Base-by-base conservation (phyloP, 257 asterid genomes). In the Perilla frutescens region DNA sequence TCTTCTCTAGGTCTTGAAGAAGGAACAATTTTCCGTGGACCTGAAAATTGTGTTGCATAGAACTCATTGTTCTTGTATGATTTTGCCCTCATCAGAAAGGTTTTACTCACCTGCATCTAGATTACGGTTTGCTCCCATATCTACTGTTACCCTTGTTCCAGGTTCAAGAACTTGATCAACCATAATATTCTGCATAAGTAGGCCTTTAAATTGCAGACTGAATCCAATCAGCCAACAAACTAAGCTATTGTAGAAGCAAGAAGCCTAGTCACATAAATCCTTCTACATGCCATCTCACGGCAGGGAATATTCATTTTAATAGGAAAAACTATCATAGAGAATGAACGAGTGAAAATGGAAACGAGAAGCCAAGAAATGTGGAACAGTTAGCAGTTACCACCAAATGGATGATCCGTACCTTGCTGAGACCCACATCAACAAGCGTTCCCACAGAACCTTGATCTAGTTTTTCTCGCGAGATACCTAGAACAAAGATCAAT, bases 391-490 rank as follows among this genome's bases (percentile, higher is more conserved):
- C 1, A 62, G 67, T n/a, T 15, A 65, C 56, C 57, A 62, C 37
- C 31, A 50, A 50, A 59, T 41, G 41, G 57, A 71, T 9, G 26
- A 20, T 20, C 26, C 3, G 56, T 85, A 92, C 99, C 98, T 86
- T 95, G 76, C 81, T 90, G 36, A 95, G 97, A 77, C 97, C 99
- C 71, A 95, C 96, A 50, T 95, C 98, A 68, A 95, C 97, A 76
- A 83, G 92, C 8, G 94, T 87, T 39, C 96, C 87, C 1, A 50
- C 75, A 50, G 88, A 81, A 70, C 81, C 83, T 51, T 66, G 80
- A 68, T 79, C 79, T 43, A 41, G 77, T 43, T 83, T 81, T 72
- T 87, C 87, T 57, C 81, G 71, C 31, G 98, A 83, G 88, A 95
- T 81, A 70, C 99, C 97, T 92, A 61, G 31, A 75, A 80, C 70